Conservation (phyloP, 176 grass and related monocot genomes). For the Triticum dicoccoides region DNA sequence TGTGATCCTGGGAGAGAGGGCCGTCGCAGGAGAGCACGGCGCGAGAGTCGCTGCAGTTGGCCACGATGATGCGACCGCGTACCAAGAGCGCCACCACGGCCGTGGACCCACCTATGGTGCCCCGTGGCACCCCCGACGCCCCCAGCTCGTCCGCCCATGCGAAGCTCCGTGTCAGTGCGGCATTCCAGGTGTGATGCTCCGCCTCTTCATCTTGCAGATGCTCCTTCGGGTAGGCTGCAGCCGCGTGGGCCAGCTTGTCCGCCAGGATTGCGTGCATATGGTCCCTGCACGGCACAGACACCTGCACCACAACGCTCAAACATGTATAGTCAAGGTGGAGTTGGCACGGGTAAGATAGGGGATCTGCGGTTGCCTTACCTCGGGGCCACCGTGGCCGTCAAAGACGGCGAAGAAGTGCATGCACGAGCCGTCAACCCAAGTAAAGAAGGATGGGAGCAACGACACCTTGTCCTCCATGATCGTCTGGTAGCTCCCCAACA, state of each 20-base stretch:
- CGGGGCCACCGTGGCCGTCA: slow-evolving; percentile 69
- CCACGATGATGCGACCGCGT: slow-evolving; percentile 45
- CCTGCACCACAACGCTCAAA: slow-evolving; percentile 34
- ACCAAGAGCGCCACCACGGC: slow-evolving; percentile 64
- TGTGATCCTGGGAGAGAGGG: slow-evolving; percentile 79
- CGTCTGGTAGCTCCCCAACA: slow-evolving; percentile 35
- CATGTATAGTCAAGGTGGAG: background rate
- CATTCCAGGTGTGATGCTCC: slow-evolving; percentile 29
- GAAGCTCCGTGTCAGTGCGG: slow-evolving; percentile 49
- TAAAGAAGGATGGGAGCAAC: slow-evolving; percentile 36
- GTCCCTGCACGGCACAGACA: slow-evolving; percentile 52
- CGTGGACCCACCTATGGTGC: slow-evolving; percentile 61
- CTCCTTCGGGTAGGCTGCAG: background rate
- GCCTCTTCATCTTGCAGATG: background rate
- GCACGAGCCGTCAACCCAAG: slow-evolving; percentile 33
- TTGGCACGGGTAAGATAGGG: background rate
- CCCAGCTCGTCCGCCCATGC: slow-evolving; percentile 24
- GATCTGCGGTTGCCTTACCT: slow-evolving; percentile 23
- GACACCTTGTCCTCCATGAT: slow-evolving; percentile 69
- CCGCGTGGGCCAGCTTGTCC: slow-evolving; percentile 38
- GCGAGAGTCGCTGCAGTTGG: slow-evolving; percentile 79
- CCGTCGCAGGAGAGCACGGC: slow-evolving; percentile 63
- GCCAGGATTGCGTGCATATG: slow-evolving; percentile 65
- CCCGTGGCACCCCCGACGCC: slow-evolving; percentile 24
- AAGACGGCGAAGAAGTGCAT: slow-evolving; percentile 88